Percentiles rank a stretch among this genome's conserved stretches.
Conservation (phyloP, 495 filamentous ascomycete genomes). For the Pyronema domesticum region DNA sequence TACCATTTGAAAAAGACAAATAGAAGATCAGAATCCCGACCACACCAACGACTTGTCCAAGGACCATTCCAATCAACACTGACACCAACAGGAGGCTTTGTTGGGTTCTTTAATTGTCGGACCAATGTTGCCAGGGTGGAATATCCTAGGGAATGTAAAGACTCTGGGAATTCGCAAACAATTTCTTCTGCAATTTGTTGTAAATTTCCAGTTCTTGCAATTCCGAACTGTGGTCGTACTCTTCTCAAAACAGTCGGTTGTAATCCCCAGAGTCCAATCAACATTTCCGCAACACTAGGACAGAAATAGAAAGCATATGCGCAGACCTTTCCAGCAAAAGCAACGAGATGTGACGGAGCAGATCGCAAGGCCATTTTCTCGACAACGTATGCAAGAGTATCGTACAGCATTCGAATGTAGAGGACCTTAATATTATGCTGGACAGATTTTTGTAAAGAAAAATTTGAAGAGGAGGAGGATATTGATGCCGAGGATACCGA, state of each 20-base stretch:
- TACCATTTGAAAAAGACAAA: slow-evolving; percentile 90
- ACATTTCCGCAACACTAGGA: slow-evolving; percentile 68
- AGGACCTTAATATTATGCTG: slow-evolving; percentile 87
- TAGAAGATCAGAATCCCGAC: slow-evolving; percentile 79
- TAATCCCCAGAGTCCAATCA: slow-evolving; percentile 68
- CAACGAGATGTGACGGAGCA: slow-evolving; percentile 79
- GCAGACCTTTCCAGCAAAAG: slow-evolving; percentile 83
- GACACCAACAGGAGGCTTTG: slow-evolving; percentile 48
- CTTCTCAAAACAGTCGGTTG: slow-evolving; percentile 47
- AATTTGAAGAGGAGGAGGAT: slow-evolving; percentile 50
- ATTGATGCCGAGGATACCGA: slow-evolving; percentile 37
- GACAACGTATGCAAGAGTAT: slow-evolving; percentile 76
- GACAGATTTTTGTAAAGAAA: slow-evolving; percentile 67
- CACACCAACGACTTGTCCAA: slow-evolving; percentile 75
- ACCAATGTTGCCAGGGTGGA: slow-evolving; percentile 44
- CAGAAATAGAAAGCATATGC: slow-evolving; percentile 97
- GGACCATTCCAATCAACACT: slow-evolving; percentile 71
- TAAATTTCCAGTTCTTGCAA: slow-evolving; percentile 30
- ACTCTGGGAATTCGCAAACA: slow-evolving; percentile 50
- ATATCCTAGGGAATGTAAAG: slow-evolving; percentile 54
- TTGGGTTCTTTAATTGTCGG: slow-evolving; percentile 47
- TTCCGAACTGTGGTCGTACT: slow-evolving; percentile 45
- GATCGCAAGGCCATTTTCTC: slow-evolving; percentile 80
- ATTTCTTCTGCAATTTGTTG: slow-evolving; percentile 40
- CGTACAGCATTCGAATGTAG: slow-evolving; percentile 68